A percentile compares a stretch with the other conserved stretches of the same genome.
Conservation (phyloP, 2,329 filamentous ascomycete species). For the Exserohilum rostratum region DNA sequence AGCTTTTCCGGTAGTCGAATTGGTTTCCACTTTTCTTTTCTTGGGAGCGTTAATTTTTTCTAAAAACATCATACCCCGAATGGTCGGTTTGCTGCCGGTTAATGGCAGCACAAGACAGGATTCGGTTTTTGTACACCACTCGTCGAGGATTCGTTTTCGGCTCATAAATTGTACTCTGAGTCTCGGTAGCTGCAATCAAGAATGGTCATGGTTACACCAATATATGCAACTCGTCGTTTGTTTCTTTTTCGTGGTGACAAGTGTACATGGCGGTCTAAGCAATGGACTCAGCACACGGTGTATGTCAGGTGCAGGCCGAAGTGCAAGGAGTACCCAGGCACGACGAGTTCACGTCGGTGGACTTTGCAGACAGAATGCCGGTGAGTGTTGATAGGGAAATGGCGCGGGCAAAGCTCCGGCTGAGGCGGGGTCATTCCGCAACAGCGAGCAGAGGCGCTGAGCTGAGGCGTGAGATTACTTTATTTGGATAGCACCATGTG, state of each 20-base stretch:
- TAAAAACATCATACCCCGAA: slow-evolving; percentile 15
- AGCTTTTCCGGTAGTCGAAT: slow-evolving; percentile 16
- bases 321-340: no score
- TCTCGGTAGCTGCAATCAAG: slow-evolving; percentile 25
- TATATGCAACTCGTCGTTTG: neutral
- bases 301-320: no score
- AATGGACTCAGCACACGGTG: no score
- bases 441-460: neutral
- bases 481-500: neutral
- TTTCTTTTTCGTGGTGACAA: neutral
- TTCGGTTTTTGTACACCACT: slow-evolving; percentile 33
- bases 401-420: neutral
- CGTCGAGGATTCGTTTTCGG: slow-evolving; percentile 15
- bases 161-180: slow-evolving; percentile 21
- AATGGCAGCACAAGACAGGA: slow-evolving; percentile 10
- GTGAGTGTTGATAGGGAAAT: no score
- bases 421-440: neutral
- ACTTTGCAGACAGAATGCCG: no score
- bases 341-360: no score
- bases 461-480: neutral
- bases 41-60: slow-evolving; percentile 23
- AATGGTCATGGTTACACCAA: slow-evolving; percentile 17
- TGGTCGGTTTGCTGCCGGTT: slow-evolving; percentile 13
- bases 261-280: neutral
- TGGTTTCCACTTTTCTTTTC: slow-evolving; percentile 18